A percentile compares a stretch with the other conserved stretches of the same genome.
These are phyloP conservation scores for Styphnolobium japonicum DNA, from an alignment of 306 rosid species.

Conservation along the genomic window DNA sequence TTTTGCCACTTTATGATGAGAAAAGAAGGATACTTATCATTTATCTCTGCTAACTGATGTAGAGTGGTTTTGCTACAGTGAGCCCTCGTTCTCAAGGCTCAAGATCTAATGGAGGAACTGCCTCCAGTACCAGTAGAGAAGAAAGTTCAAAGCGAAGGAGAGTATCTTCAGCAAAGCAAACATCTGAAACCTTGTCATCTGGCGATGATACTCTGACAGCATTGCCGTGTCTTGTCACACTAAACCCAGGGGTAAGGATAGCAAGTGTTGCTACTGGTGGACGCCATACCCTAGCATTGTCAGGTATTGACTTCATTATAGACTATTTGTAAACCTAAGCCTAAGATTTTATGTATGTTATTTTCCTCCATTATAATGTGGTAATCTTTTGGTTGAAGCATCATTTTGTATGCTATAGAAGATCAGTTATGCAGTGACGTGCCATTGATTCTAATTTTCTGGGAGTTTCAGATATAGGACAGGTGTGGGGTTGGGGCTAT, in stretches of 20 bases:
- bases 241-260: slow-evolving; percentile 79
- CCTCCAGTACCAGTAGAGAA: slow-evolving; percentile 56
- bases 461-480: slow-evolving; percentile 79
- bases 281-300: slow-evolving; percentile 82
- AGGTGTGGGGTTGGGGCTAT: slow-evolving; percentile 99
- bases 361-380: slow-evolving; percentile 5
- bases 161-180: slow-evolving; percentile 66
- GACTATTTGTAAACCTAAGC: not conserved
- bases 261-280: slow-evolving; percentile 90
- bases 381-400: slow-evolving; percentile 2
- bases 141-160: slow-evolving; percentile 84
- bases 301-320: slow-evolving; percentile 50
- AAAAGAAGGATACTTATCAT: slow-evolving; percentile 17
- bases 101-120: slow-evolving; percentile 47
- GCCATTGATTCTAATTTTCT: slow-evolving; percentile 35
- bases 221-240: slow-evolving; percentile 79
- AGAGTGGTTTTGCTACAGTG: slow-evolving; percentile 51
- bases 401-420: slow-evolving; percentile 17
- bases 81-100: slow-evolving; percentile 67
- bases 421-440: slow-evolving; percentile 20
- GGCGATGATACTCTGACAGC: slow-evolving; percentile 78
- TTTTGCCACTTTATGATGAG: slow-evolving; percentile 29
- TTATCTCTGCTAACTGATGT: slow-evolving; percentile 29
- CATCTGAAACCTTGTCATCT: slow-evolving; percentile 72
- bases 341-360: not conserved